phyloP scores from a whole-genome alignment of 2,329 filamentous ascomycete species.

The Helotiales sp. region DNA sequence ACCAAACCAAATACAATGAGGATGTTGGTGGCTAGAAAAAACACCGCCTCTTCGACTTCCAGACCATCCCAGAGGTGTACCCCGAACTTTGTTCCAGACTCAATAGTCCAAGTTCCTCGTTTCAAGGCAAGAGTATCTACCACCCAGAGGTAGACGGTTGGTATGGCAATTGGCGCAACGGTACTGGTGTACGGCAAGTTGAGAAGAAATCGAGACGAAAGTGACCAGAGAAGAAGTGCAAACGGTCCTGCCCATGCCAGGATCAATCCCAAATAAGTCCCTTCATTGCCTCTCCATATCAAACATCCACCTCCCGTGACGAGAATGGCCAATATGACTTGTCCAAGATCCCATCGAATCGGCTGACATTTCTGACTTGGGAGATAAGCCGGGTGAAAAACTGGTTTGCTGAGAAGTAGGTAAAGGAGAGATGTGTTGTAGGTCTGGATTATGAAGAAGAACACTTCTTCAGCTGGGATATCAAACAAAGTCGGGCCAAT shows the following conservation, averaged over 20 bases:
- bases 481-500: conserved; percentile 64
- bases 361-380: conserved; percentile 29
- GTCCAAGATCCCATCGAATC: conserved; percentile 51
- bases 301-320: conserved; percentile 53
- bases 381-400: conserved; percentile 61
- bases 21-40: conserved; percentile 73
- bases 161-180: conserved; percentile 61
- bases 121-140: conserved; percentile 72
- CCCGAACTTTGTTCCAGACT: conserved; percentile 68
- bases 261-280: conserved; percentile 73
- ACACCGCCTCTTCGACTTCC: conserved; percentile 75
- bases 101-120: conserved; percentile 74
- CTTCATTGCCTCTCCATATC: conserved; percentile 52
- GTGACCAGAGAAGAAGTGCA: conserved; percentile 64
- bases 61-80: conserved; percentile 66
- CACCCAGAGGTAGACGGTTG: conserved; percentile 73
- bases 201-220: conserved; percentile 68
- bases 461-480: conserved; percentile 75
- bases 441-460: conserved; percentile 79
- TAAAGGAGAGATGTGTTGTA: conserved; percentile 75
- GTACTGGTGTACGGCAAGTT: conserved; percentile 63
- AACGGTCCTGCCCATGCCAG: conserved; percentile 72
- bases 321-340: conserved; percentile 51
- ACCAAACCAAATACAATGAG: conserved; percentile 72
- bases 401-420: conserved; percentile 66